phyloP scores from a whole-genome alignment of 2,329 filamentous ascomycete species.

The Septoria petroselini region DNA sequence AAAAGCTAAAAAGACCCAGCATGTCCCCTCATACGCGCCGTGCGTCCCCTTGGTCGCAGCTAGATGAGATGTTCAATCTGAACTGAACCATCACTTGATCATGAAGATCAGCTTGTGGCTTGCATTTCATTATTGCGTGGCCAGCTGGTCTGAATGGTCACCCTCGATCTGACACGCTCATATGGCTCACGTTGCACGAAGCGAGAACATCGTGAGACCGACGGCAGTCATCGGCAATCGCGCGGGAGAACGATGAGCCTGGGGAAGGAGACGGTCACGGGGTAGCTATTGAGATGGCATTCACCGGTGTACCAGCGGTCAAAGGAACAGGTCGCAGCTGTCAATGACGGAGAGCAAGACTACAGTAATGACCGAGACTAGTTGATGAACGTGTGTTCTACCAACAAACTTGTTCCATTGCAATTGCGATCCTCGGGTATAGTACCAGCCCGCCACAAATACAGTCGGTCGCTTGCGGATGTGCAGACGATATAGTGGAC shows the following conservation, averaged over 20 bases:
- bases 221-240: background rate
- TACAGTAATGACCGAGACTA: no score
- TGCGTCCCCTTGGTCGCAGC: slow-evolving; percentile 1
- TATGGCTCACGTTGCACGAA: background rate
- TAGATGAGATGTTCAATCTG: slow-evolving; percentile 4
- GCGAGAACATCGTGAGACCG: background rate
- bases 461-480: no score
- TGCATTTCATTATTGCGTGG: slow-evolving; percentile 2
- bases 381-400: no score
- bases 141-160: background rate
- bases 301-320: no score
- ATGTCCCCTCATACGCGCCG: background rate
- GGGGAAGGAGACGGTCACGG: slow-evolving; percentile 1
- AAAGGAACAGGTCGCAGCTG: no score
- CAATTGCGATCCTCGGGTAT: no score
- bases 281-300: slow-evolving; percentile 3
- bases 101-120: background rate
- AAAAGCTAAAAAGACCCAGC: slow-evolving; percentile 1
- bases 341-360: no score
- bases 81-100: background rate
- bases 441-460: no score
- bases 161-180: background rate
- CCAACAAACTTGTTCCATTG: no score
- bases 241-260: background rate
- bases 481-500: no score